Conservation (phyloP, 495 filamentous ascomycete genomes). For the Podospora didyma region DNA sequence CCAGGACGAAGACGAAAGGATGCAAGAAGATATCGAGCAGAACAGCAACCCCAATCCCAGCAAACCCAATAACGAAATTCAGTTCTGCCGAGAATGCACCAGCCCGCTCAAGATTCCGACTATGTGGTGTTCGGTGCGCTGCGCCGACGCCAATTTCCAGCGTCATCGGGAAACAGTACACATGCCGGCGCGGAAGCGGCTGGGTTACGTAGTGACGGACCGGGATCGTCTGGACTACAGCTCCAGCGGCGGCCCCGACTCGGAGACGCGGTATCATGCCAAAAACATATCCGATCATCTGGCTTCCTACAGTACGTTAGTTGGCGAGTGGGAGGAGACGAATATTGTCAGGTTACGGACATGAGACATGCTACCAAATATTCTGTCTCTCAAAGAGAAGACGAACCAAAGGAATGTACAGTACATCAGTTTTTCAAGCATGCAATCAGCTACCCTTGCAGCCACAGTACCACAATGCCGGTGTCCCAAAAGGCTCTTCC, state of each 20-base stretch:
- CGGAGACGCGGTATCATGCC: slow-evolving; percentile 28
- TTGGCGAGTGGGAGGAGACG: slow-evolving; percentile 33
- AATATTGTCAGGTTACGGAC: slow-evolving; percentile 16
- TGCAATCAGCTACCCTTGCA: too few relatives aligned
- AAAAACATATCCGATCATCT: slow-evolving; percentile 27
- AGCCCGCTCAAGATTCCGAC: slow-evolving; percentile 26
- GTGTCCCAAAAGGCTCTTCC: too few relatives aligned
- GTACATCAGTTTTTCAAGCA: too few relatives aligned
- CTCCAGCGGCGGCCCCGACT: neutral
- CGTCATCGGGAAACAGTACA: slow-evolving; percentile 39
- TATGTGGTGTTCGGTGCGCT: slow-evolving; percentile 37
- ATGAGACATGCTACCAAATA: neutral
- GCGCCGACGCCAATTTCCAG: slow-evolving; percentile 37
- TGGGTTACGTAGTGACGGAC: slow-evolving; percentile 20
- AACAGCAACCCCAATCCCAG: neutral
- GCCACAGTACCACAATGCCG: too few relatives aligned
- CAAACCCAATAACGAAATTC: slow-evolving; percentile 3
- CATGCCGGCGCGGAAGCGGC: slow-evolving; percentile 25
- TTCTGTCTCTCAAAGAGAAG: too few relatives aligned
- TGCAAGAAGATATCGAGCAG: slow-evolving; percentile 2
- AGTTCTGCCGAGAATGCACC: slow-evolving; percentile 42
- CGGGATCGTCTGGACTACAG: slow-evolving; percentile 25
- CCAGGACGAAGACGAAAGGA: slow-evolving; percentile 1
- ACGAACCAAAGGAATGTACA: too few relatives aligned
- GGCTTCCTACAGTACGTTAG: slow-evolving; percentile 25